These are phyloP conservation scores for Malus hybrid DNA, from an alignment of 331 rosid species.

Conservation along the genomic window DNA sequence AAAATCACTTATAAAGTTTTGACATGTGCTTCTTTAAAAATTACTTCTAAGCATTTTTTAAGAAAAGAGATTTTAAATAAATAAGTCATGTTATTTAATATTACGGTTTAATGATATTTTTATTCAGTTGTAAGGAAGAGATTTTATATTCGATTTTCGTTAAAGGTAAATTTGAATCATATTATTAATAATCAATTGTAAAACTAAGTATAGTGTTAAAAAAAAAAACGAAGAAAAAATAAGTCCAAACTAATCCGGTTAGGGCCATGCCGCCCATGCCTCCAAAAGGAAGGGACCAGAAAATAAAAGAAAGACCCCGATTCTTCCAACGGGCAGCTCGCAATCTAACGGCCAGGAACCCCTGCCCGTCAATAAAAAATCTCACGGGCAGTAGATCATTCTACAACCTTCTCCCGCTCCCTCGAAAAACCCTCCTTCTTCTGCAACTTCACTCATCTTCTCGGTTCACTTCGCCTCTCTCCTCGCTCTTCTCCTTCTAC, in stretches of 20 bases:
- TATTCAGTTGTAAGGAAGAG: fast-evolving
- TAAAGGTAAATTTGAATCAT: too few species aligned
- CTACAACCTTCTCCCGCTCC: background rate
- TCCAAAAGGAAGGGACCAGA: background rate
- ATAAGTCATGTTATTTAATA: too few species aligned
- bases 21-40: too few species aligned
- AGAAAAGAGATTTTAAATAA: too few species aligned
- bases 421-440: background rate
- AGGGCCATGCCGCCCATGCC: background rate
- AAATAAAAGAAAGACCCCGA: background rate
- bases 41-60: too few species aligned
- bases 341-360: background rate
- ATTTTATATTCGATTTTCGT: too few species aligned
- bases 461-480: background rate
- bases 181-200: too few species aligned
- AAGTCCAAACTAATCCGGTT: background rate
- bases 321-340: background rate
- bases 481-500: background rate
- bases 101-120: fast-evolving
- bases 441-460: background rate
- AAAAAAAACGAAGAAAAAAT: too few species aligned
- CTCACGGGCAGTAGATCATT: background rate
- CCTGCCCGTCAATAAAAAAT: background rate
- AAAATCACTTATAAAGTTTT: too few species aligned
- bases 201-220: too few species aligned